These are phyloP conservation scores for Lactifluus rugatus DNA, from an alignment of 768 basidiomycete species.

Conservation along the genomic window DNA sequence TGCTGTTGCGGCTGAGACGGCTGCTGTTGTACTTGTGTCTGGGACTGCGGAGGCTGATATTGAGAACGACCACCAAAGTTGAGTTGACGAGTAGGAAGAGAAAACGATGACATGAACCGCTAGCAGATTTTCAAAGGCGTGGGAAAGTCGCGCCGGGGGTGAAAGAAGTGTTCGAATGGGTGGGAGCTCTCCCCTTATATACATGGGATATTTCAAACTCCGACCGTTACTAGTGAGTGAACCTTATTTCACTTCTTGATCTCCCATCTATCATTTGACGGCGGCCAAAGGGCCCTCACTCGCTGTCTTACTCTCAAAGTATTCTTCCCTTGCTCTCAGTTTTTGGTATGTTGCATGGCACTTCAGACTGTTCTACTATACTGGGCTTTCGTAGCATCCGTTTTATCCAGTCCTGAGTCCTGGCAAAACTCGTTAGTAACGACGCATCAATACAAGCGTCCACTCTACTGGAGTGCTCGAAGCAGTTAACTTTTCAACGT, in stretches of 20 bases:
- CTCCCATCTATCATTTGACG: constrained; percentile 14
- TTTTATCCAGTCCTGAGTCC: neutral
- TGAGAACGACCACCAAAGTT: constrained; percentile 66
- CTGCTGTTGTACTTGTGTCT: constrained; percentile 36
- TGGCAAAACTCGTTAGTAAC: too few species aligned
- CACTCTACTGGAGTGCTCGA: neutral
- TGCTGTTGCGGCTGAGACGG: constrained; percentile 35
- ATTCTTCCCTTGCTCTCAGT: neutral
- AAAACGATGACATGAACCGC: constrained; percentile 40
- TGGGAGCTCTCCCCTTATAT: constrained; percentile 9
- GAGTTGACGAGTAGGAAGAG: constrained; percentile 68
- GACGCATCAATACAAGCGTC: neutral
- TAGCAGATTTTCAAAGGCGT: constrained; percentile 14
- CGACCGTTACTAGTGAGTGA: constrained; percentile 5
- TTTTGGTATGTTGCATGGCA: neutral
- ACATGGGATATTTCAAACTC: constrained; percentile 15
- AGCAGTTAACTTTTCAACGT: neutral
- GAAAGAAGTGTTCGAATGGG: neutral
- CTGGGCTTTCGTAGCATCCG: neutral
- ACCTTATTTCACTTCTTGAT: constrained; percentile 21
- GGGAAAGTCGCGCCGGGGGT: constrained; percentile 18
- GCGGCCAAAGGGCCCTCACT: neutral
- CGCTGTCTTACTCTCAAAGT: neutral
- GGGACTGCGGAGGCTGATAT: constrained; percentile 27
- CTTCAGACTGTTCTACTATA: neutral